Evolutionary conservation across 768 basidiomycete genomes (phyloP).

Genomic region (Trametes maxima): DNA sequence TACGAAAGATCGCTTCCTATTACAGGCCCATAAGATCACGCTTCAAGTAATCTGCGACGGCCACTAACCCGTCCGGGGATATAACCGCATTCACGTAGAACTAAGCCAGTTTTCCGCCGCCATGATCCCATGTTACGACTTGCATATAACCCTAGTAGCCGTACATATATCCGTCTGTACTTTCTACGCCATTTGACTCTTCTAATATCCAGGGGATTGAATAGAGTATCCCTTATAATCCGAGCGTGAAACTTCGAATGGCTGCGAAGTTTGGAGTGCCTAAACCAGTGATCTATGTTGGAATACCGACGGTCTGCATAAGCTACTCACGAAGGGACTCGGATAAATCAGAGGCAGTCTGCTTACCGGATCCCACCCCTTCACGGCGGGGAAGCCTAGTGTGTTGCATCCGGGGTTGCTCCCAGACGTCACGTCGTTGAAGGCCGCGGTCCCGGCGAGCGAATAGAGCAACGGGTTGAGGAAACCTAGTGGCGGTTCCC

Average conservation of each 20-base stretch:
- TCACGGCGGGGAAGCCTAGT: slow-evolving; percentile 34
- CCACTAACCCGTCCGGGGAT: too few species aligned
- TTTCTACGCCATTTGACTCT: too few species aligned
- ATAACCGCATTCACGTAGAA: too few species aligned
- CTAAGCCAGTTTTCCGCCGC: too few species aligned
- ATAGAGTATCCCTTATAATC: not conserved
- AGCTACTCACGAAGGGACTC: not conserved
- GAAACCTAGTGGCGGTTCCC: slow-evolving; percentile 36
- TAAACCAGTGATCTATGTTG: not conserved
- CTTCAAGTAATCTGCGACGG: too few species aligned
- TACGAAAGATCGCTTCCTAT: too few species aligned
- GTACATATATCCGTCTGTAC: too few species aligned
- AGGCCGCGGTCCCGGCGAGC: slow-evolving; percentile 25
- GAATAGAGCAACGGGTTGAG: slow-evolving; percentile 39
- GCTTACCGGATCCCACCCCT: slow-evolving; percentile 37
- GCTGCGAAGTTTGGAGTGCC: not conserved
- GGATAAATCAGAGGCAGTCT: too few species aligned
- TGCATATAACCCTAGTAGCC: too few species aligned
- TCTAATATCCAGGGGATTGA: too few species aligned
- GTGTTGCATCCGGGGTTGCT: slow-evolving; percentile 36
- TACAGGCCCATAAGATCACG: too few species aligned
- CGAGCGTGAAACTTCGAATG: not conserved
- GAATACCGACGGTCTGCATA: not conserved
- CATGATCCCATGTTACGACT: too few species aligned
- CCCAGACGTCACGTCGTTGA: slow-evolving; percentile 38